Evolutionary conservation across 306 rosid species (phyloP), one percentile per base, ranked within the genome.

Genomic region (Mimosa bimucronata): DNA sequence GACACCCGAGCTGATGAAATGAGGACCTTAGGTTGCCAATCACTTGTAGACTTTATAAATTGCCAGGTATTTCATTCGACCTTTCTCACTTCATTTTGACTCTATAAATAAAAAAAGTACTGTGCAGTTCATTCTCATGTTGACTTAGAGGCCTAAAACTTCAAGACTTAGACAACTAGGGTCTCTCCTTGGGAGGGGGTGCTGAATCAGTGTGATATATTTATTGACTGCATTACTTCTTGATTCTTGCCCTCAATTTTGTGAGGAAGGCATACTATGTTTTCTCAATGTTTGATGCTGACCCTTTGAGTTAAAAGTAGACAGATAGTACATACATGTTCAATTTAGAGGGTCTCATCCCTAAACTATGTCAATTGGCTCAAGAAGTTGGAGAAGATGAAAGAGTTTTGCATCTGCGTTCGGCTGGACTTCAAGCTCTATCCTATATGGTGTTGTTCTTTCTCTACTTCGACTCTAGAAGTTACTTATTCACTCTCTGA

Each of bases 311-410:
- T 77, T 87, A 73, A 85, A 90, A 88, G 80, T 88, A 95, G 98
- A 90, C 87, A 81, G 98, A 95, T 86, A 83, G 92, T 89, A 88
- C 97, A 19, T 92, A 82, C 91, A 90, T 93, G 93, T 95, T 95
- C 97, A 93, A 88, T 93, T 85, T 95, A 79, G 99, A 95, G 90
- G 99, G 97, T 73, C 89, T 95, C 77, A 93, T 91, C 85, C 97
- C 89, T n/a, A 95, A 95, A 82, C 94, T 95, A 67, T 95, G 98
- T 87, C 89, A 95, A 83, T 70, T 93, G 94, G 97, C 99, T 83
- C 88, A 85, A 89, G 97, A 91, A 88, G 82, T 42, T 75, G 99
- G 95, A 81, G 89, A 87, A 46, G 87, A 78, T 78, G 91, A 88
- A n/a, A 89, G 83, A 81, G 92, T 91, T 87, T 78, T 88, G 66